phyloP scores from a whole-genome alignment of 208 protist genomes.

The Wallacemonas collosoma region DNA sequence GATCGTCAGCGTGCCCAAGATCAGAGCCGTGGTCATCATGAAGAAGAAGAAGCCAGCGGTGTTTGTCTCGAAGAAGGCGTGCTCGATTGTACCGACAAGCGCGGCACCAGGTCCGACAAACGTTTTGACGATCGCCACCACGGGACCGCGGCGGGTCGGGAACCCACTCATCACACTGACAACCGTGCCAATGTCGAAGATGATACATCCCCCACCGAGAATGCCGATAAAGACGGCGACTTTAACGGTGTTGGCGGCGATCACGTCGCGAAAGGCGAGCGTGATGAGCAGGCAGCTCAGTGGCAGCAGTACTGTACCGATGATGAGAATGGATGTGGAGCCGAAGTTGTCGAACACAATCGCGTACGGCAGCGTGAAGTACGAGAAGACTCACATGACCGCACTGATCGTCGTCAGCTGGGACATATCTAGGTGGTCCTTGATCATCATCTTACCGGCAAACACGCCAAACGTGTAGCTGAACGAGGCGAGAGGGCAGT shows the following conservation, averaged over 20 bases:
- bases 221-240: slow-evolving; percentile 25
- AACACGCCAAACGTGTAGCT: slow-evolving; percentile 18
- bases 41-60: slow-evolving; percentile 39
- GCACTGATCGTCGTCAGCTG: slow-evolving; percentile 42
- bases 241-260: slow-evolving; percentile 23
- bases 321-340: slow-evolving; percentile 29
- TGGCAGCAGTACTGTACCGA: slow-evolving; percentile 27
- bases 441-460: slow-evolving; percentile 16
- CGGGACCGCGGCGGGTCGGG: slow-evolving; percentile 34
- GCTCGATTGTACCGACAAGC: slow-evolving; percentile 38
- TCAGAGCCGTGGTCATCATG: slow-evolving; percentile 22
- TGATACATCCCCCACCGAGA: slow-evolving; percentile 27
- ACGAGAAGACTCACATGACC: slow-evolving; percentile 24
- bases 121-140: slow-evolving; percentile 51
- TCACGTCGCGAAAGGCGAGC: slow-evolving; percentile 33
- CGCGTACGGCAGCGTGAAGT: slow-evolving; percentile 35
- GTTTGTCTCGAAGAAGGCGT: slow-evolving; percentile 38
- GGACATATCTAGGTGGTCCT: slow-evolving; percentile 16
- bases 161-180: slow-evolving; percentile 45
- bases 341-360: slow-evolving; percentile 44
- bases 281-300: slow-evolving; percentile 28
- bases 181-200: slow-evolving; percentile 39
- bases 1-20: slow-evolving; percentile 23
- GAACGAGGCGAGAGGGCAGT: slow-evolving; percentile 8
- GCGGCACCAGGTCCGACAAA: slow-evolving; percentile 45